phyloP scores from a whole-genome alignment of 768 basidiomycete genomes.

The Podaxis sp. region DNA sequence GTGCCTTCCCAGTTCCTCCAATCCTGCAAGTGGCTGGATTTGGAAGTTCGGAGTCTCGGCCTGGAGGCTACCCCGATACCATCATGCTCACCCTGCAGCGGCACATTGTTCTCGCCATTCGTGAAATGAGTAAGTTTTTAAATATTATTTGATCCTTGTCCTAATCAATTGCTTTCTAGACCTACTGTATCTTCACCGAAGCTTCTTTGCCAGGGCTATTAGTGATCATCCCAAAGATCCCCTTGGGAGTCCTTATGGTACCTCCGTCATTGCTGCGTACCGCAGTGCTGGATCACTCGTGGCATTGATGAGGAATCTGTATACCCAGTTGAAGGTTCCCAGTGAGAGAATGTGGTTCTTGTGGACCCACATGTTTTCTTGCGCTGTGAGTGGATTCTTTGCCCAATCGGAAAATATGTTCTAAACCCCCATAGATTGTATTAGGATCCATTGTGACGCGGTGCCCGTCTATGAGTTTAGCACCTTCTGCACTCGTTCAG shows the following conservation, averaged over 20 bases:
- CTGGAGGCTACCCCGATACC: conserved; percentile 46
- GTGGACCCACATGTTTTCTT: conserved; percentile 66
- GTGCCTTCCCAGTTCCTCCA: conserved; percentile 66
- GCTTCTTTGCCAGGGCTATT: conserved; percentile 72
- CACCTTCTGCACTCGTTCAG: conserved; percentile 71
- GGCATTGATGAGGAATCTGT: conserved; percentile 67
- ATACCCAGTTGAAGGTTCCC: conserved; percentile 61
- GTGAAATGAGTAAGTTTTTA: conserved; percentile 59
- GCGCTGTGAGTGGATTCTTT: conserved; percentile 46
- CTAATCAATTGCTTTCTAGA: conserved; percentile 36
- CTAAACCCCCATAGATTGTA: conserved; percentile 47
- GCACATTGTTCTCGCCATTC: conserved; percentile 66
- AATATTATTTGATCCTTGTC: conserved; percentile 5
- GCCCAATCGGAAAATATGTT: conserved; percentile 8
- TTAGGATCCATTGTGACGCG: conserved; percentile 75
- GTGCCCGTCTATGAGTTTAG: conserved; percentile 77
- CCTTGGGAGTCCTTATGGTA: conserved; percentile 69
- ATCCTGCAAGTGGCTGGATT: conserved; percentile 69
- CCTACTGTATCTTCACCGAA: conserved; percentile 68
- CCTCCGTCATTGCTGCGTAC: conserved; percentile 74
- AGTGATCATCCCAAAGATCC: conserved; percentile 76
- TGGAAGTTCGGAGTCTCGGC: conserved; percentile 51
- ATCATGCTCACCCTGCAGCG: conserved; percentile 59
- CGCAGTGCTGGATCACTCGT: conserved; percentile 71
- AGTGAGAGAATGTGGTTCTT: conserved; percentile 68